Evolutionary conservation across 306 rosid genomes (phyloP).

Genomic region (Cucumis melo): DNA sequence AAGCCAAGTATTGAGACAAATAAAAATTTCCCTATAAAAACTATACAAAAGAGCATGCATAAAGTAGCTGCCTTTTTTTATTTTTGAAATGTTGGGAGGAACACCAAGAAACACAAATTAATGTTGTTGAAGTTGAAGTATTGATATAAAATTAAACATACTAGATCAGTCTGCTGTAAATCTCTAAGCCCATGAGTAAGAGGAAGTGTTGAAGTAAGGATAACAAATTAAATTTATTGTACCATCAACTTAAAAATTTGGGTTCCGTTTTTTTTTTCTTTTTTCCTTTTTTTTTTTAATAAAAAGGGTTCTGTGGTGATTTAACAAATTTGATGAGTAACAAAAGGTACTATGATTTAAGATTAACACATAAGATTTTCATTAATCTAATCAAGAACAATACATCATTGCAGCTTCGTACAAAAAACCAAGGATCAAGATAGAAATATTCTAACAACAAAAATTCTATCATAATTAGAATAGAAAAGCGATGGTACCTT

Average conservation of each 20-base stretch:
- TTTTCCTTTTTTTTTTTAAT: no score
- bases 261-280: background rate
- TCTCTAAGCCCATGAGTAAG: background rate
- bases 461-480: background rate
- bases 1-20: background rate
- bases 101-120: background rate
- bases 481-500: conserved; percentile 39
- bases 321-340: background rate
- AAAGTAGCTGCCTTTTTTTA: background rate
- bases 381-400: background rate
- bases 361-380: background rate
- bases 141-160: no score
- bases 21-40: background rate
- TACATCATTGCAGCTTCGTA: background rate
- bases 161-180: background rate
- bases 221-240: no score
- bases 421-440: background rate
- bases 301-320: no score
- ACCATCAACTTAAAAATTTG: background rate
- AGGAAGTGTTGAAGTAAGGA: background rate
- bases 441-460: background rate
- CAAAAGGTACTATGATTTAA: background rate
- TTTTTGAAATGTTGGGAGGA: background rate
- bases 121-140: background rate
- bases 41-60: background rate